phyloP scores from a whole-genome alignment of 1,139 yeast genomes.

The Yamadazyma mexicana region DNA sequence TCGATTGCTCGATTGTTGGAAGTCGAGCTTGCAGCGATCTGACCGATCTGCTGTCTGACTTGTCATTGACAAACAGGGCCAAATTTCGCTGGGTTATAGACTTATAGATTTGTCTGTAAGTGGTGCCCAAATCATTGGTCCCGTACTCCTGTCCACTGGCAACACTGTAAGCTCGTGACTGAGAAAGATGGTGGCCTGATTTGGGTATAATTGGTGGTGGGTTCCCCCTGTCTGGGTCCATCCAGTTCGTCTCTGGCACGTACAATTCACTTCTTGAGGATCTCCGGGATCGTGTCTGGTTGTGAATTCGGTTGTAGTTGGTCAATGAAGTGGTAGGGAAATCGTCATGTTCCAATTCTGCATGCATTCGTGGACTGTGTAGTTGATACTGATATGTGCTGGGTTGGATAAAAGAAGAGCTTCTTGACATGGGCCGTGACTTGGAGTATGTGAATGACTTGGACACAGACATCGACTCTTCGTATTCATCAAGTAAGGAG shows the following conservation, averaged over 20 bases:
- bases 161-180: slow-evolving; percentile 30
- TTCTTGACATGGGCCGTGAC: slow-evolving; percentile 28
- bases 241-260: slow-evolving; percentile 44
- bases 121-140: slow-evolving; percentile 24
- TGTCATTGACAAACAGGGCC: slow-evolving; percentile 17
- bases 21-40: slow-evolving; percentile 17
- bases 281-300: slow-evolving; percentile 21
- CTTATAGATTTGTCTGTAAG: slow-evolving; percentile 36
- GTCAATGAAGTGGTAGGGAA: slow-evolving; percentile 40
- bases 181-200: slow-evolving; percentile 13
- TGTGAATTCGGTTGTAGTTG: slow-evolving; percentile 33
- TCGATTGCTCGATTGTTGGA: slow-evolving; percentile 20
- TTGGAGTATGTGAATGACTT: slow-evolving; percentile 24
- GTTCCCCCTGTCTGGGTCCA: slow-evolving; percentile 32
- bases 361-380: background rate
- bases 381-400: background rate
- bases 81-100: slow-evolving; percentile 38
- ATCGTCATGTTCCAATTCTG: slow-evolving; percentile 18
- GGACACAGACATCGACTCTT: slow-evolving; percentile 38
- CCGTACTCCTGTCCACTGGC: slow-evolving; percentile 17
- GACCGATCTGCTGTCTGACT: slow-evolving; percentile 14
- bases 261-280: slow-evolving; percentile 46
- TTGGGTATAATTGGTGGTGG: too few species aligned
- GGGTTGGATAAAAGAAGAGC: slow-evolving; percentile 21
- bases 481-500: slow-evolving; percentile 53